These are phyloP conservation scores for Schizopora paradoxa DNA, from an alignment of 1,284 basidiomycete species.

Conservation along the genomic window DNA sequence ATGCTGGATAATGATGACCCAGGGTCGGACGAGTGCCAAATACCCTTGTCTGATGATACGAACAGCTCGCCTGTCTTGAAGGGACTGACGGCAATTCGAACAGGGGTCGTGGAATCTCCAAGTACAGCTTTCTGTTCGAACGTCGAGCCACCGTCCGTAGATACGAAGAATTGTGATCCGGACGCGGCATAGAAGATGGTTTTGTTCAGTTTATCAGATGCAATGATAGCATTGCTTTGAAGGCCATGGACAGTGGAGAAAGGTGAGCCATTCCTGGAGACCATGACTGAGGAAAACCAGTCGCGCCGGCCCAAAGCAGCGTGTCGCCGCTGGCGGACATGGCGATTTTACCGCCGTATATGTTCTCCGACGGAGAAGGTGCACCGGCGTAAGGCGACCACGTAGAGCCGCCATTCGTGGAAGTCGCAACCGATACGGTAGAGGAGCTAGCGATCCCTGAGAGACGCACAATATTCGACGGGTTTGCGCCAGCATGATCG, in stretches of 20 bases:
- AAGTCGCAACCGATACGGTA: constrained; percentile 20
- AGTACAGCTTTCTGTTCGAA: constrained; percentile 19
- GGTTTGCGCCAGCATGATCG: constrained; percentile 23
- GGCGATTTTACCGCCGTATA: constrained; percentile 23
- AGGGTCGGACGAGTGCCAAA: constrained; percentile 23
- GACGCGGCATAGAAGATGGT: constrained; percentile 23
- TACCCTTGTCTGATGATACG: constrained; percentile 21
- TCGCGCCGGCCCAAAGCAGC: constrained; percentile 20
- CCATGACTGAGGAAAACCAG: constrained; percentile 19
- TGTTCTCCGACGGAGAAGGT: constrained; percentile 11
- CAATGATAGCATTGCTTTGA: constrained; percentile 19
- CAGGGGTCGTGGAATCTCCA: constrained; percentile 18
- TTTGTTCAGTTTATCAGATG: constrained; percentile 23
- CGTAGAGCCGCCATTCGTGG: constrained; percentile 20
- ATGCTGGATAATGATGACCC: constrained; percentile 20
- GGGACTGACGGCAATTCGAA: constrained; percentile 21
- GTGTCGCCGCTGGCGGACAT: constrained; percentile 21
- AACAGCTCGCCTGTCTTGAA: constrained; percentile 22
- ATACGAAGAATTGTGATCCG: constrained; percentile 22
- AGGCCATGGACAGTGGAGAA: constrained; percentile 22
- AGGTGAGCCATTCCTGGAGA: constrained; percentile 19
- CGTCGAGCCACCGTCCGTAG: constrained; percentile 19
- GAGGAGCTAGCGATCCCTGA: constrained; percentile 13
- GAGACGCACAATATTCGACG: constrained; percentile 22
- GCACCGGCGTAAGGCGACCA: constrained; percentile 22